These are phyloP conservation scores for Tetrapisispora iriomotensis DNA, from an alignment of 805 yeast species.

Conservation along the genomic window DNA sequence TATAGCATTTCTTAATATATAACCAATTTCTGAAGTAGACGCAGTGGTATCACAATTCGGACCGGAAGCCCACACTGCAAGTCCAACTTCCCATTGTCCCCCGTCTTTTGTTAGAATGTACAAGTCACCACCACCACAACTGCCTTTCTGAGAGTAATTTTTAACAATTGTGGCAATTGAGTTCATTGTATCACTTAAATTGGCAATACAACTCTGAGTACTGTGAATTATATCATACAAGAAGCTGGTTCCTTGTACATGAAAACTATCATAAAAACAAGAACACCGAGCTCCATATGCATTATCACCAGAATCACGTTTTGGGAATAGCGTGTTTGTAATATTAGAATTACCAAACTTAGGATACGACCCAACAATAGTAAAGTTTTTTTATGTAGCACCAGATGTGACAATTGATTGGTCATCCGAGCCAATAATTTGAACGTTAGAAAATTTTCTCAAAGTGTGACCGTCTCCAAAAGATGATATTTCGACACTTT, in stretches of 20 bases:
- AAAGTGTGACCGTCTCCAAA: neutral
- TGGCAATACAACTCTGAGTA: neutral
- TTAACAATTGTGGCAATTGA: neutral
- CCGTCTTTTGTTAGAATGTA: conserved; percentile 4
- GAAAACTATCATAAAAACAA: neutral
- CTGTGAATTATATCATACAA: conserved; percentile 1
- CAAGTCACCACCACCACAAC: conserved; percentile 3
- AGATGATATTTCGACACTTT: neutral
- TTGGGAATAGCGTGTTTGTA: neutral
- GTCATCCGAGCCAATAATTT: too few relatives aligned
- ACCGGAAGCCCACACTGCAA: conserved; percentile 3
- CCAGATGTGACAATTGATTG: too few relatives aligned
- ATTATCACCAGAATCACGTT: neutral
- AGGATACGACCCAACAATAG: neutral
- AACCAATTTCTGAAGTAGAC: neutral
- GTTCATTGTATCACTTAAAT: neutral
- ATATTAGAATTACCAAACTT: neutral
- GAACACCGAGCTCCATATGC: neutral
- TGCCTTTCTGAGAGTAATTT: neutral
- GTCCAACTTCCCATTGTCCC: conserved; percentile 6
- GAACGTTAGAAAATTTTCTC: neutral
- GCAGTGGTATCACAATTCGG: conserved; percentile 6
- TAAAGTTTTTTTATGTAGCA: too few relatives aligned
- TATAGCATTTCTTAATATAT: neutral
- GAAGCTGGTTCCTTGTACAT: neutral